Base-by-base conservation (phyloP, 371 early-diverging fungal species). In the Massospora cicadina region DNA sequence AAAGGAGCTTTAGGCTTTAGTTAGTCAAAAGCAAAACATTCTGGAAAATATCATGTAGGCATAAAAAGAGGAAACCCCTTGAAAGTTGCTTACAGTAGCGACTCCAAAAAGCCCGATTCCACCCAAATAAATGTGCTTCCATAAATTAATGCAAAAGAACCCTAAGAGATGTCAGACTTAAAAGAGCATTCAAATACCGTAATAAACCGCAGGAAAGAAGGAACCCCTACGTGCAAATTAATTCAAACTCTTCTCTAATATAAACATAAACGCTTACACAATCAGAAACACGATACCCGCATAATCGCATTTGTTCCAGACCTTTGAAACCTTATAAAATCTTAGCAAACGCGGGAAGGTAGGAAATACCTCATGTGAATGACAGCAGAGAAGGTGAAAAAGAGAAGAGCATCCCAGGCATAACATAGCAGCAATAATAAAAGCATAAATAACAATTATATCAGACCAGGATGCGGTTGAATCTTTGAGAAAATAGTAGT, bases 291-390 rank as follows among this genome's bases (percentile, higher is more conserved):
- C 86, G 67, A 95, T 95, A 33, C 95, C 95, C 54, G 89, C 84
- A 81, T 92, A 95, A 73, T 95, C 95, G 65, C 89, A 89, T 64
- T 87, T 81, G 71, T 88, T 88, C 87, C 88, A 89, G 0, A 70
- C 64, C 29, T 67, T 66, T 32, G 73, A 73, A 24, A 80, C 78
- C 64, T 71, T 63, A 2, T 17, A 33, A 55, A 64, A 56, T 65
- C 62, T 1, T 58, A 60, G 33, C 24, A 3, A 24, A 61, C 2
- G 25, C 10, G 61, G 13, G 27, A n/a, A 61, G 2, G 10, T n/a
- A 63, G 77, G 80, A 63, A 84, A 81, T 13, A 88, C 88, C 25
- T 68, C 69, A 61, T 83, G 79, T 61, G 93, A 93, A 71, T 94
- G 95, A 68, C 91, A 91, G n/a, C 80, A 76, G 60, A 89, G 86